A percentile compares a stretch with the other conserved stretches of the same genome.
phyloP scores from a whole-genome alignment of 2,329 filamentous ascomycete genomes.

The Claviceps pazoutovae region DNA sequence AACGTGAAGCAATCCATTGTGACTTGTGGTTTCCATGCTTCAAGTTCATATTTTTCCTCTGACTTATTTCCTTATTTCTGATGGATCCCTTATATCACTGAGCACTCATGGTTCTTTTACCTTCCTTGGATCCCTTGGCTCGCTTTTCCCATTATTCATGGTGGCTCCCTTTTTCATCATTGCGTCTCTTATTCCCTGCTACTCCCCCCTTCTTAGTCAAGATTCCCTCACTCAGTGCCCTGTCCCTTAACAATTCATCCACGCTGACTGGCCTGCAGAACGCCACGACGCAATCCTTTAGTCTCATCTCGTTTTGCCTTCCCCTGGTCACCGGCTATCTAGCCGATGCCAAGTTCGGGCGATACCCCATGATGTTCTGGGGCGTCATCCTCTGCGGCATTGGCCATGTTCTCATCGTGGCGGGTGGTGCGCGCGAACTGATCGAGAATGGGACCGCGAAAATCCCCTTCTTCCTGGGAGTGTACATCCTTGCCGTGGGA shows the following conservation, averaged over 20 bases:
- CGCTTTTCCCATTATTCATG: too few species aligned
- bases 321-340: slow-evolving; percentile 42
- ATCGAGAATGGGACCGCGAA: slow-evolving; percentile 31
- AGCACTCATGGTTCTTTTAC: slow-evolving; percentile 7
- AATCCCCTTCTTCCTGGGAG: slow-evolving; percentile 46
- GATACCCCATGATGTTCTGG: slow-evolving; percentile 57
- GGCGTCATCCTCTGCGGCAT: slow-evolving; percentile 54
- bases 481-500: slow-evolving; percentile 40
- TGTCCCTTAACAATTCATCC: slow-evolving; percentile 2
- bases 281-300: slow-evolving; percentile 32
- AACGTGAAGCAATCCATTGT: too few species aligned
- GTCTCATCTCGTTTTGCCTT: slow-evolving; percentile 41
- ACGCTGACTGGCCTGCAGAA: slow-evolving; percentile 6
- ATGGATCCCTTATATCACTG: slow-evolving; percentile 20
- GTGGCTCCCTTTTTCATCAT: too few species aligned
- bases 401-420: slow-evolving; percentile 54
- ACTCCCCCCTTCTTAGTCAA: too few species aligned
- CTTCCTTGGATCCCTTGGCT: too few species aligned
- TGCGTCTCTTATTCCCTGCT: too few species aligned
- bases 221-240: too few species aligned
- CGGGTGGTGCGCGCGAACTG: slow-evolving; percentile 36
- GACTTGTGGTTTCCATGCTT: too few species aligned
- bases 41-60: not conserved
- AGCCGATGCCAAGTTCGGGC: slow-evolving; percentile 55
- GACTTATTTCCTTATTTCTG: slow-evolving; percentile 13